These are phyloP conservation scores for Aschersonia sp. DNA, from an alignment of 2,329 filamentous ascomycete genomes.

Conservation along the genomic window DNA sequence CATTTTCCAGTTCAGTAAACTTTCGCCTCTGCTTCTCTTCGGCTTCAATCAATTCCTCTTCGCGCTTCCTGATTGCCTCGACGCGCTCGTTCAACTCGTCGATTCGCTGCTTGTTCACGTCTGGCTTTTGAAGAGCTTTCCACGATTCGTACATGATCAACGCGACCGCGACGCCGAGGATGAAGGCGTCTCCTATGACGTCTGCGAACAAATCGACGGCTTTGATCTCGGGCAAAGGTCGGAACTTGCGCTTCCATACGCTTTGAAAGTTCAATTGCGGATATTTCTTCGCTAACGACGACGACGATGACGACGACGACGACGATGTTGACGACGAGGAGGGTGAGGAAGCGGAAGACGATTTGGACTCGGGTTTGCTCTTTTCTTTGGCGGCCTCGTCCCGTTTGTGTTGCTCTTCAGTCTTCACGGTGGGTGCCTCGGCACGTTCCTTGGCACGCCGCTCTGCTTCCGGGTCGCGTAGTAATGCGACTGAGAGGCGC, in stretches of 20 bases:
- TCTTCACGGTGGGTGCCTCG: constrained; percentile 49
- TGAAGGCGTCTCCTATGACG: constrained; percentile 48
- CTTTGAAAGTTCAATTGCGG: constrained; percentile 24
- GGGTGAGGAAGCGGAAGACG: not conserved
- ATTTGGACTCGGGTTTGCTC: constrained; percentile 16
- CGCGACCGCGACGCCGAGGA: constrained; percentile 40
- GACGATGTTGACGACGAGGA: not conserved
- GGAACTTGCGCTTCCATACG: constrained; percentile 48
- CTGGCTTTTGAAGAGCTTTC: constrained; percentile 43
- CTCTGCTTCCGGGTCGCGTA: constrained; percentile 43
- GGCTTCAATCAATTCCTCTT: constrained; percentile 30
- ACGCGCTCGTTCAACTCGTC: constrained; percentile 32
- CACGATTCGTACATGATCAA: constrained; percentile 49
- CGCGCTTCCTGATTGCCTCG: constrained; percentile 32
- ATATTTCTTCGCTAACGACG: constrained; percentile 8
- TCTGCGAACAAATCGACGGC: constrained; percentile 54
- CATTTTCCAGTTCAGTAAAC: constrained; percentile 37
- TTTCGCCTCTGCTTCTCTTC: constrained; percentile 31
- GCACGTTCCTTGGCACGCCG: constrained; percentile 45
- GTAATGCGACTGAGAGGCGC: constrained; percentile 43
- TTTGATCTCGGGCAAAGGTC: constrained; percentile 47
- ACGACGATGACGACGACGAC: not conserved
- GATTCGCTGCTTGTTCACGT: constrained; percentile 38
- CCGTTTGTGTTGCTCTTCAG: constrained; percentile 41
- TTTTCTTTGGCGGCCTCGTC: constrained; percentile 33